phyloP scores from a whole-genome alignment of 1,139 yeast genomes.

The Blastobotrys elegans region DNA sequence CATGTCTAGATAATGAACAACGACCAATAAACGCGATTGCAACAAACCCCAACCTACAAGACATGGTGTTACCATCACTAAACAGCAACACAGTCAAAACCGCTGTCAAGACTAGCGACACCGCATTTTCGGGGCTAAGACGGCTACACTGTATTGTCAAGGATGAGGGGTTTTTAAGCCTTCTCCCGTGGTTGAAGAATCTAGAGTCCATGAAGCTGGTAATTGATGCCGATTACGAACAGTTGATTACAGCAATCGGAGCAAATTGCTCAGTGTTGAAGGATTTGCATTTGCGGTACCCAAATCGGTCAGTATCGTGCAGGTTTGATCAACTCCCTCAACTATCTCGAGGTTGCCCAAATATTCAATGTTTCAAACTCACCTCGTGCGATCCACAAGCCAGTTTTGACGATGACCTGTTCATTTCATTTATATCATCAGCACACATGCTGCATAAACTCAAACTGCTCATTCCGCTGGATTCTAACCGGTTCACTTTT shows the following conservation, averaged over 20 bases:
- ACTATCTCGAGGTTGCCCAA: not conserved
- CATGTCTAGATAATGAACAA: not conserved
- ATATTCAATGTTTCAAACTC: not conserved
- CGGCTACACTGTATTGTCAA: not conserved
- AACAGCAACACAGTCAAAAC: not conserved
- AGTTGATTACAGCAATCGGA: not conserved
- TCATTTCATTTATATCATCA: not conserved
- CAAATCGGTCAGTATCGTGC: not conserved
- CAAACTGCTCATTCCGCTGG: not conserved
- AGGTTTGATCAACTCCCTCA: not conserved
- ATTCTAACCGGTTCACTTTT: not conserved
- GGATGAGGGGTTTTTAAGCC: not conserved
- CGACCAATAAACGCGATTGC: not conserved
- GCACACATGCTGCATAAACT: not conserved
- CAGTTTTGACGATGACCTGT: not conserved
- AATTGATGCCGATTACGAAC: not conserved
- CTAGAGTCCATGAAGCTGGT: not conserved
- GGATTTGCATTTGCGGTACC: not conserved
- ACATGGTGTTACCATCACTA: not conserved
- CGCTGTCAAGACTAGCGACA: not conserved
- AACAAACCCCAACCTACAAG: not conserved
- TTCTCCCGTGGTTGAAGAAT: not conserved
- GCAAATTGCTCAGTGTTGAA: not conserved
- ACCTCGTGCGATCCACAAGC: not conserved
- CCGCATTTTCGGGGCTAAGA: not conserved